phyloP scores from a whole-genome alignment of 1,284 basidiomycete genomes.

The Papiliotrema fonsecae region DNA sequence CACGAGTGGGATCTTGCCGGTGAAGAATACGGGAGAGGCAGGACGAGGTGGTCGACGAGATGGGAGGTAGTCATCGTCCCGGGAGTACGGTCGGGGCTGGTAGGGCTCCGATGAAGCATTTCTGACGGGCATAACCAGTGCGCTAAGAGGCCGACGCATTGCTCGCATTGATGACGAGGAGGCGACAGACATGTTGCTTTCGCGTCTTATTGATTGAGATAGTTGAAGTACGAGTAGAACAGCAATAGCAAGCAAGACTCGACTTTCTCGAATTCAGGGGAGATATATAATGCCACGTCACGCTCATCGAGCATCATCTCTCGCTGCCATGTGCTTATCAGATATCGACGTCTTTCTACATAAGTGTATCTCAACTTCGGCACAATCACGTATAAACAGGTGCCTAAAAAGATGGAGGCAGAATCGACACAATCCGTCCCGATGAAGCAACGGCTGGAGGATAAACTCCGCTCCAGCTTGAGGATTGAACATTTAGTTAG shows the following conservation, averaged over 20 bases:
- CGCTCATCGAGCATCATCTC: not conserved
- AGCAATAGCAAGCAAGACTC: too few species aligned
- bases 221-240: too few species aligned
- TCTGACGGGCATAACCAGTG: not conserved
- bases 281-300: constrained; percentile 4
- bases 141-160: not conserved
- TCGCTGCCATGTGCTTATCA: not conserved
- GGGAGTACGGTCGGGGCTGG: constrained; percentile 3
- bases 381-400: not conserved
- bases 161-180: constrained; percentile 1
- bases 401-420: too few species aligned
- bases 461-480: constrained; percentile 12
- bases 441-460: constrained; percentile 23
- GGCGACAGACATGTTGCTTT: constrained; percentile 3
- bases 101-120: not conserved
- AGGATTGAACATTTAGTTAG: not conserved
- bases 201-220: too few species aligned
- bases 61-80: not conserved
- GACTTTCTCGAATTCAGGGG: not conserved
- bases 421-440: not conserved
- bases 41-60: constrained; percentile 35
- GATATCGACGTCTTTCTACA: not conserved
- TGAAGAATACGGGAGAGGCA: constrained; percentile 70
- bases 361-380: not conserved
- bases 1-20: constrained; percentile 66